Evolutionary conservation across 202 grass and related monocot species (phyloP), one percentile per base, ranked within the genome.

Genomic region (Cymbopogon flexuosus): DNA sequence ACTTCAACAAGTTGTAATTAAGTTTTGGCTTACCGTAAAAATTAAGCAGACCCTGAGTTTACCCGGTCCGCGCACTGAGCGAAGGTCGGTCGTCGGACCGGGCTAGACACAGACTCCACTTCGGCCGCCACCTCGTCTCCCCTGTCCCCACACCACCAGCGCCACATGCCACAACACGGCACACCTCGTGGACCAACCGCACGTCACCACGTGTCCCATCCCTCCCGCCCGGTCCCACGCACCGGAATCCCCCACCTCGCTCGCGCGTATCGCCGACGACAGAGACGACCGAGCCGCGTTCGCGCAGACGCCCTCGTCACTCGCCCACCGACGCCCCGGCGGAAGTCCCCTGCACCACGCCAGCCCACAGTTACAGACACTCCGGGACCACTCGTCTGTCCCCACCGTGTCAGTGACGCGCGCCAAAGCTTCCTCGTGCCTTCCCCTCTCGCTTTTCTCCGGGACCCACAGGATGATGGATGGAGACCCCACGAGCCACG

Each of bases 301-400:
- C 12, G 42, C 43, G 43, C 43, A 47, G 45, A 49, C 46, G 46
- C 46, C 18, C 18, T 56, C n/a, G 51, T 5, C 39, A 76, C 33
- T 37, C 54, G 65, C 40, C 51, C 77, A 77, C 82, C 87, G 72
- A 85, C 87, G 78, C 39, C 41, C 9, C 54, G n/a, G 7, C 64
- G 1, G 3, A 13, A 7, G n/a, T 56, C 40, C 21, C 21, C 22
- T 0, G 37, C 19, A 5, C 66, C 5, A 21, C n/a, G n/a, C 35
- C 36, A 10, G n/a, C 4, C 2, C 2, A 8, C 1, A 12, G 0
- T 11, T 45, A 7, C 57, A 2, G 56, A 22, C 82, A 5, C 0
- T 3, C 0, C 7, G 77, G 65, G 0, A 58, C 57, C 1, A 37
- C 0, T 0, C 0, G 0, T 0, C 0, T 0, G 0, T 0, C 0